These are phyloP conservation scores for Coemansia sp. DNA, from an alignment of 371 early-diverging fungal species.

Conservation along the genomic window DNA sequence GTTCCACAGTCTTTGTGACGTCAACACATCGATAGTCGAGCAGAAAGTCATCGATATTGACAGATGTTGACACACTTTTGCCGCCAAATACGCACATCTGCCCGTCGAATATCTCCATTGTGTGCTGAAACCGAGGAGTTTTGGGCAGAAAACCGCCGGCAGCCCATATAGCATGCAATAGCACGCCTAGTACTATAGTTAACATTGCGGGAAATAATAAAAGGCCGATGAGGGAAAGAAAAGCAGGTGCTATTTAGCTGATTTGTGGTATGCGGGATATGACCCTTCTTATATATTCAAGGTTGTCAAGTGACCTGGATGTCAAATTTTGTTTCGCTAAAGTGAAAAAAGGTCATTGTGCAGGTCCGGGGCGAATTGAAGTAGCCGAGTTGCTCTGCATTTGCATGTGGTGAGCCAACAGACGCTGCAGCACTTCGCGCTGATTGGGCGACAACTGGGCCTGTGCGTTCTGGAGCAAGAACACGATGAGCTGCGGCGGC, in stretches of 20 bases:
- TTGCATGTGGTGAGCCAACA: constrained; percentile 16
- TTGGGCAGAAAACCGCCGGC: constrained; percentile 5
- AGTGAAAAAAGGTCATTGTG: constrained; percentile 16
- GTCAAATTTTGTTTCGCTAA: constrained; percentile 1
- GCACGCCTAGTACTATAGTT: not conserved
- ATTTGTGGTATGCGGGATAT: too few species aligned
- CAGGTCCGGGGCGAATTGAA: constrained; percentile 31
- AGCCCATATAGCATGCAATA: not conserved
- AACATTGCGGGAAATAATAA: not conserved
- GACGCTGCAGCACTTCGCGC: constrained; percentile 21
- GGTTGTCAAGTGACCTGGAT: not conserved
- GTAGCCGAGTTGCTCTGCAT: constrained; percentile 10
- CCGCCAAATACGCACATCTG: constrained; percentile 46
- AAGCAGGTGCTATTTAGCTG: not conserved
- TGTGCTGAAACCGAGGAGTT: constrained; percentile 37
- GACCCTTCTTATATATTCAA: not conserved
- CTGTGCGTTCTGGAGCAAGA: constrained; percentile 23
- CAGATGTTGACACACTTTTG: constrained; percentile 13
- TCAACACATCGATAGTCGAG: constrained; percentile 44
- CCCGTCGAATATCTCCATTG: constrained; percentile 41
- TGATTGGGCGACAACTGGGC: constrained; percentile 29
- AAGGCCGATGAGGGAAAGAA: not conserved
- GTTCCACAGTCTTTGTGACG: constrained; percentile 24
- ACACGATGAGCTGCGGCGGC: constrained; percentile 23
- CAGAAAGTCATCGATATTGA: constrained; percentile 20